phyloP scores from a whole-genome alignment of 768 basidiomycete species.

The Panaeolus cyanescens region DNA sequence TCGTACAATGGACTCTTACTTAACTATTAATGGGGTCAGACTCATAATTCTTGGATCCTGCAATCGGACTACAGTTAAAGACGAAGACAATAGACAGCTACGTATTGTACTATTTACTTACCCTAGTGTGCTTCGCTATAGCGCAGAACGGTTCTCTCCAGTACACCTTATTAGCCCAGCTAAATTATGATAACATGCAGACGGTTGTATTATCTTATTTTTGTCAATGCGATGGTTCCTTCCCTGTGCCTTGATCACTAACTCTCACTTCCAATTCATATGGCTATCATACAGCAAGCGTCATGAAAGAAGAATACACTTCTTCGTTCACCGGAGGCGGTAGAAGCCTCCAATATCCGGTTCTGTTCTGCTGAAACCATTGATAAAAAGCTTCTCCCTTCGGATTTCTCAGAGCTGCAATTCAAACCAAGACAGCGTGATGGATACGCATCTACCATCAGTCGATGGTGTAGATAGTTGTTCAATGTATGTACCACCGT shows the following conservation, averaged over 20 bases:
- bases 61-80: not conserved
- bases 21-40: not conserved
- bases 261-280: not conserved
- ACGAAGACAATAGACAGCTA: not conserved
- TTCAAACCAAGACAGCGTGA: not conserved
- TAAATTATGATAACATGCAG: not conserved
- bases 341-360: not conserved
- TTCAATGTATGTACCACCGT: not conserved
- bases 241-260: not conserved
- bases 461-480: not conserved
- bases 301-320: not conserved
- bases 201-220: not conserved
- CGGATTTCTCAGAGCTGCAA: not conserved
- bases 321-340: not conserved
- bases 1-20: not conserved
- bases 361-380: not conserved
- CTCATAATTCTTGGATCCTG: conserved; percentile 1
- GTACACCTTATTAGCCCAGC: not conserved
- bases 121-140: not conserved
- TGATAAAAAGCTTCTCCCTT: not conserved
- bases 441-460: not conserved
- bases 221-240: not conserved
- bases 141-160: not conserved
- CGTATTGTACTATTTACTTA: not conserved
- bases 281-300: not conserved